These are phyloP conservation scores for Oryza officinalis DNA, from an alignment of 176 grass and related monocot species.

Conservation along the genomic window DNA sequence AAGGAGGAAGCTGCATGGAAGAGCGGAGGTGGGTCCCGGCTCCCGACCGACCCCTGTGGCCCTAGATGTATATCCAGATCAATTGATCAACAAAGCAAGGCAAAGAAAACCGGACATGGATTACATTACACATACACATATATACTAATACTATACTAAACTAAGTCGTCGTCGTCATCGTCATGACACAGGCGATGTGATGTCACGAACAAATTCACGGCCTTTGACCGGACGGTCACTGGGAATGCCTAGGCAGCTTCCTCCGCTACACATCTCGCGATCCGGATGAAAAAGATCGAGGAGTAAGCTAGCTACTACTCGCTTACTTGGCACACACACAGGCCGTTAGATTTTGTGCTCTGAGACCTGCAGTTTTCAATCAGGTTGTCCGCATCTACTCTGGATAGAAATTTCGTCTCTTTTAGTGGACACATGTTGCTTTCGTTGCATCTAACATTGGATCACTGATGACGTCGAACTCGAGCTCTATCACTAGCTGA, in stretches of 20 bases:
- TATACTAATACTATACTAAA: too few relatives aligned
- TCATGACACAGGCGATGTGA: constrained; percentile 34
- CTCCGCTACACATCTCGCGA: background rate
- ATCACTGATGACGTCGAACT: background rate
- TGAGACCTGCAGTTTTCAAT: background rate
- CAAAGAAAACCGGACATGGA: background rate
- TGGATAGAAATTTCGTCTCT: background rate
- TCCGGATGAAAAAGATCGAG: background rate
- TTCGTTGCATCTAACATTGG: background rate
- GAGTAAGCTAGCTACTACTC: background rate
- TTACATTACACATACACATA: background rate
- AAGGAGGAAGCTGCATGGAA: constrained; percentile 46
- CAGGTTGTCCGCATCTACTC: background rate
- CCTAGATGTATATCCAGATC: background rate
- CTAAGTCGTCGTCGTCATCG: constrained; percentile 22
- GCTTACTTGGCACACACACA: background rate
- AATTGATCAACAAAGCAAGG: background rate
- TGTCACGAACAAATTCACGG: background rate
- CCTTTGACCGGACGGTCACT: constrained; percentile 31
- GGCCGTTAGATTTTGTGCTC: background rate
- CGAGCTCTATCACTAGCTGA: background rate
- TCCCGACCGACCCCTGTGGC: background rate
- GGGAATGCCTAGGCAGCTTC: constrained; percentile 39
- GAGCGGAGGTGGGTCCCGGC: background rate
- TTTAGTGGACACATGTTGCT: background rate